These are phyloP conservation scores for Lonicera japonica DNA, from an alignment of 129 eudicot species.

Conservation along the genomic window DNA sequence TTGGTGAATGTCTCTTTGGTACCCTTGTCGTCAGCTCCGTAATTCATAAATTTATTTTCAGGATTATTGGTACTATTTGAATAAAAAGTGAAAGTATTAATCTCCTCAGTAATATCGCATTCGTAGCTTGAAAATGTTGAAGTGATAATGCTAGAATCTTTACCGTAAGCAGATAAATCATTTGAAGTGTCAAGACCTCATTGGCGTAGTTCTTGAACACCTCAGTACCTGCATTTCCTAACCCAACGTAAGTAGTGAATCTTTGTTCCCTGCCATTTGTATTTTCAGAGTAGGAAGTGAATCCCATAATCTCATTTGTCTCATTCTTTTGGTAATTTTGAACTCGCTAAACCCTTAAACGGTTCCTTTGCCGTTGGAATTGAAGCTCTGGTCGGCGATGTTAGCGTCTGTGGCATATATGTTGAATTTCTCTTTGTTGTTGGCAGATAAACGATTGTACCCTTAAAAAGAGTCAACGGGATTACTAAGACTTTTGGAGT, in stretches of 20 bases:
- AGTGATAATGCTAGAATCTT: neutral
- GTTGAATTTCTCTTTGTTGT: conserved; percentile 1
- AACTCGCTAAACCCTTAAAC: conserved; percentile 9
- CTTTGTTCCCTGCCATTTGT: conserved; percentile 8
- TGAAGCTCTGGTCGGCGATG: conserved; percentile 10
- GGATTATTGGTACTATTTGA: conserved; percentile 35
- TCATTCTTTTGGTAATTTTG: neutral
- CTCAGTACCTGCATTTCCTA: conserved; percentile 3
- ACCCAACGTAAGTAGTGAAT: conserved; percentile 5
- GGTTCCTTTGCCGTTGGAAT: conserved; percentile 7
- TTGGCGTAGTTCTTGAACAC: conserved; percentile 19
- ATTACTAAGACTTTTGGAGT: too few species aligned
- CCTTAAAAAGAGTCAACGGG: conserved; percentile 10
- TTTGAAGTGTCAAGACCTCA: neutral
- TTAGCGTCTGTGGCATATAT: conserved; percentile 11
- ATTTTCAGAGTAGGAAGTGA: conserved; percentile 21
- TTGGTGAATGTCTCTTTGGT: neutral
- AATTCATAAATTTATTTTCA: conserved; percentile 21
- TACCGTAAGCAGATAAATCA: conserved; percentile 14
- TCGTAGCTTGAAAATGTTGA: conserved; percentile 32
- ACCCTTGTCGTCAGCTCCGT: conserved; percentile 11
- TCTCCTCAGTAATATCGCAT: conserved; percentile 25
- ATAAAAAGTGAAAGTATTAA: conserved; percentile 38
- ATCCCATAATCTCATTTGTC: conserved; percentile 4
- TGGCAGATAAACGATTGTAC: conserved; percentile 16